Base-by-base conservation (phyloP, 129 eudicot genomes). In the Helianthus tuberosus region DNA sequence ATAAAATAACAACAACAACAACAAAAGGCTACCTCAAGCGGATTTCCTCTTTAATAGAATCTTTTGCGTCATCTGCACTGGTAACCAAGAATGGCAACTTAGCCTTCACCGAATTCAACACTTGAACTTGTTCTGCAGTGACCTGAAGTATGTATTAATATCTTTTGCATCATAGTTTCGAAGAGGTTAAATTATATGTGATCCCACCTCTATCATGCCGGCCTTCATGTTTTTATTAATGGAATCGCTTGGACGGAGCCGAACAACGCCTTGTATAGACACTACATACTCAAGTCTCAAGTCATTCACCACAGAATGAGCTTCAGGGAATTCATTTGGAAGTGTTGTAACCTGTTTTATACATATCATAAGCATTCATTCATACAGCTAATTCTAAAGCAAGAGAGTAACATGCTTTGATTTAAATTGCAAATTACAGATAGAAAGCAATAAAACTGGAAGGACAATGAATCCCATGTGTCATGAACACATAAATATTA, bases 81-180 rank as follows among this genome's bases (percentile, higher is more conserved):
- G 99, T 90, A 76, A 94, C 88, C 89, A 94, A 82, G 74, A 94
- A 94, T 38, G 99, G 99, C 77, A 94, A 78, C 80, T 94, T 94
- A 23, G 79, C 70, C 58, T 44, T 88, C 82, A 91, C 99, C 7
- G 89, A 78, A 82, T 94, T 94, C 84, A 94, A 68, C 35, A 94
- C 87, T 32, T 81, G 85, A 59, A 91, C 96, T 71, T 81, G 81
- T 82, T 94, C 97, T 7, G 89, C 99, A 75, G 89, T 84, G 52
- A 94, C 97, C 98, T 93, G 79, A 64, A 58, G 67, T 57, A 53
- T n/a, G 54, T 60, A 67, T 67, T 38, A 51, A 84, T 25, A 60
- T 12, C 13, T 8, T 8, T 51, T 77, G 14, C n/a, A 64, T 46
- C 65, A 68, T 1, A 17, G 11, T 44, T 27, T 65, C 20, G 3